A percentile compares a stretch with the other conserved stretches of the same genome.
Conservation (phyloP, 306 rosid species). For the Fragaria iinumae region DNA sequence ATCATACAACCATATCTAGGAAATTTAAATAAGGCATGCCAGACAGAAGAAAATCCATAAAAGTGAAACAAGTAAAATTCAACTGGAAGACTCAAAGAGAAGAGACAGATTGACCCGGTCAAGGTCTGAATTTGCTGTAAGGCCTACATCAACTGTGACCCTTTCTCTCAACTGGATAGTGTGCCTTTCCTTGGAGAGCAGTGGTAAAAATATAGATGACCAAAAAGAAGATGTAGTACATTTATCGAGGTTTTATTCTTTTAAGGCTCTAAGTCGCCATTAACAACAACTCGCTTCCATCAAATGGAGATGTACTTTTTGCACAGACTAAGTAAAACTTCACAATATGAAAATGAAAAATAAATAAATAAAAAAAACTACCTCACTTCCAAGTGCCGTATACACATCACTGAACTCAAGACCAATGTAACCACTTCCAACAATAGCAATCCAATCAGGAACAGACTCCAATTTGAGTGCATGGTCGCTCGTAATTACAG, state of each 20-base stretch:
- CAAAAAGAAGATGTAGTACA: not conserved
- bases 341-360: not conserved
- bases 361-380: slow-evolving; percentile 16
- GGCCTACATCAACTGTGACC: not conserved
- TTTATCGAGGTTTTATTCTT: not conserved
- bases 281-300: not conserved
- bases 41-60: not conserved
- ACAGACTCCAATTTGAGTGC: slow-evolving; percentile 95
- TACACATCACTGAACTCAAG: slow-evolving; percentile 99
- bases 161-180: not conserved
- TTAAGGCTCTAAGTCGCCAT: not conserved
- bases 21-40: not conserved
- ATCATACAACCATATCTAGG: not conserved
- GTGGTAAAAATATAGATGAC: too few species aligned
- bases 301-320: not conserved
- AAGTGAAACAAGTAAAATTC: not conserved
- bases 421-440: slow-evolving; percentile 99
- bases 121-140: slow-evolving; percentile 1
- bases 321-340: not conserved
- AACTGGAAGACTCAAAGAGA: not conserved
- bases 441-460: slow-evolving; percentile 97
- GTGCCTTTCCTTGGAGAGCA: not conserved
- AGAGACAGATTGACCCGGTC: not conserved
- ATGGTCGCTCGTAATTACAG: slow-evolving; percentile 97
- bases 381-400: slow-evolving; percentile 99